Conservation (phyloP, 2,329 filamentous ascomycete species). For the Eutypella sp. region DNA sequence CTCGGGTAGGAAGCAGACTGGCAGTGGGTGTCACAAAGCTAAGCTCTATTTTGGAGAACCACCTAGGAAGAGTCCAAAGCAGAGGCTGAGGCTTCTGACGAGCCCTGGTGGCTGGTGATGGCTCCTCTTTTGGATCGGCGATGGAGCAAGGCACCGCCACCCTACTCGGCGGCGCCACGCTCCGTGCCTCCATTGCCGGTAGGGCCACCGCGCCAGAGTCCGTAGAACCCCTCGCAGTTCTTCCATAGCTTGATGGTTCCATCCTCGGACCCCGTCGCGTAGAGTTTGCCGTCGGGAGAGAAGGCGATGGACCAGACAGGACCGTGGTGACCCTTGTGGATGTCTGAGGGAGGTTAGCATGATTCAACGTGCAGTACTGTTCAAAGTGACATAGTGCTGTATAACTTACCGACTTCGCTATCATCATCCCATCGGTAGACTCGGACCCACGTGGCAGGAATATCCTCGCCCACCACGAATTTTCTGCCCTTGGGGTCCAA, state of each 20-base stretch:
- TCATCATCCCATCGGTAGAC: conserved; percentile 86
- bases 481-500: conserved; percentile 76
- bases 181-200: conserved; percentile 21
- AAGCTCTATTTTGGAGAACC: conserved; percentile 1
- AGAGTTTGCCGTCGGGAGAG: conserved; percentile 91
- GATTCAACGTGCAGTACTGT: neutral
- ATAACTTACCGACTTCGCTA: conserved; percentile 64
- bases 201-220: conserved; percentile 55
- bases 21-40: neutral
- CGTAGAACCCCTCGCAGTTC: conserved; percentile 62
- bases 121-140: conserved; percentile 11
- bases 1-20: neutral
- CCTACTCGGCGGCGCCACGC: conserved; percentile 33
- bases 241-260: conserved; percentile 94
- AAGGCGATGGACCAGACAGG: conserved; percentile 96
- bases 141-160: conserved; percentile 15
- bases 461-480: conserved; percentile 81
- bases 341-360: conserved; percentile 49
- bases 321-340: conserved; percentile 94
- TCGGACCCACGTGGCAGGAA: conserved; percentile 92
- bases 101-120: conserved; percentile 3
- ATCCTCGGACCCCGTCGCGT: conserved; percentile 94
- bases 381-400: neutral
- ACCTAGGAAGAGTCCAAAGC: conserved; percentile 10
- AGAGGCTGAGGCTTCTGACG: conserved; percentile 5